Evolutionary conservation across 768 basidiomycete genomes (phyloP).

Genomic region (Arthromyces matolae): DNA sequence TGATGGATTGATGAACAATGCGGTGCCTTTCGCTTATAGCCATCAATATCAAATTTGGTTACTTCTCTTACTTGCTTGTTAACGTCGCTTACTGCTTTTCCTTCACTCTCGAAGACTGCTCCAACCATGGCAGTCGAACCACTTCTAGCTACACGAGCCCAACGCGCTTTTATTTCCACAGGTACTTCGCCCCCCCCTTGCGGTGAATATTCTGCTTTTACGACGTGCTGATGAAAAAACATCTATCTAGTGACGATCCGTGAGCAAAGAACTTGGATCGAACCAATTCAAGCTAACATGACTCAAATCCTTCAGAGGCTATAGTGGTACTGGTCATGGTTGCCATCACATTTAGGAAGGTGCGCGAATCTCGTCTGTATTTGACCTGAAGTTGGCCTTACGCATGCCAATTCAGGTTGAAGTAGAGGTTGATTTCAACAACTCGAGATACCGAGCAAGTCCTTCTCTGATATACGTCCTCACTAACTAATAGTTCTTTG

Average conservation of each 20-base stretch:
- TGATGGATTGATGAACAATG: too few relatives aligned
- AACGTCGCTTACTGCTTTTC: too few relatives aligned
- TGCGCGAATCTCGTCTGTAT: conserved; percentile 30
- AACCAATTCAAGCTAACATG: conserved; percentile 1
- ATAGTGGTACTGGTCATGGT: conserved; percentile 74
- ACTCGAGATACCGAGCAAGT: conserved; percentile 49
- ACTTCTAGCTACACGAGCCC: conserved; percentile 69
- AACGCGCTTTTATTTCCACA: conserved; percentile 66
- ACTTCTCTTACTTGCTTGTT: too few relatives aligned
- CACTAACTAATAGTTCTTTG: conserved; percentile 2
- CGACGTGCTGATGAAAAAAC: too few relatives aligned
- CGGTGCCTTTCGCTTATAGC: too few relatives aligned
- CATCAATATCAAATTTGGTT: too few relatives aligned
- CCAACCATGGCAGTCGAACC: conserved; percentile 64
- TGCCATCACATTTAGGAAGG: conserved; percentile 63
- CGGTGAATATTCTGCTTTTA: too few relatives aligned
- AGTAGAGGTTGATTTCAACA: conserved; percentile 39
- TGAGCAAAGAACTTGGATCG: conserved; percentile 33
- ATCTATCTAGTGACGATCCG: conserved; percentile 52
- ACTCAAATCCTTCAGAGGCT: conserved; percentile 51
- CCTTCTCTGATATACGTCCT: not conserved
- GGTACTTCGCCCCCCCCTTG: too few relatives aligned
- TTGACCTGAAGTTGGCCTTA: not conserved
- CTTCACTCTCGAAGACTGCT: conserved; percentile 6
- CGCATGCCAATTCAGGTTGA: conserved; percentile 41